Percentiles rank a stretch among this genome's conserved stretches.
These are phyloP conservation scores for Dioscorea zingiberensis DNA, from an alignment of 106 monocot species.

Conservation along the genomic window DNA sequence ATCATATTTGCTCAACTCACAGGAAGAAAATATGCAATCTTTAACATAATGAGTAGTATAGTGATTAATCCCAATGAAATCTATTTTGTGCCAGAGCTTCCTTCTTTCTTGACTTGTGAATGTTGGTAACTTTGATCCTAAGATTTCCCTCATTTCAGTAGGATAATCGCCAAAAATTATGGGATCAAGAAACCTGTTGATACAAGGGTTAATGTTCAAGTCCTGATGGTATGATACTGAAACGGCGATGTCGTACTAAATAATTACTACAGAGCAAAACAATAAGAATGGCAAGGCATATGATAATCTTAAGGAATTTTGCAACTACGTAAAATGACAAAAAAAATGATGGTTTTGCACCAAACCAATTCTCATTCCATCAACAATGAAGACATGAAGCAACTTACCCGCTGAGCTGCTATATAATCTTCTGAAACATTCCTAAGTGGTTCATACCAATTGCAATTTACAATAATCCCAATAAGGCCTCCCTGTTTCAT, in stretches of 20 bases:
- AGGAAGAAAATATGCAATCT: slow-evolving; percentile 41
- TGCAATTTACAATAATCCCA: slow-evolving; percentile 22
- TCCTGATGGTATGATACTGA: too few relatives aligned
- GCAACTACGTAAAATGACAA: too few relatives aligned
- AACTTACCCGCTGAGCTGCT: slow-evolving; percentile 30
- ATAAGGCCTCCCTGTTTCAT: slow-evolving; percentile 30
- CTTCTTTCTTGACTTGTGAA: slow-evolving; percentile 25
- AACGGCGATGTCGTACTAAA: background rate
- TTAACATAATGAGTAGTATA: slow-evolving; percentile 40
- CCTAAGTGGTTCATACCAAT: slow-evolving; percentile 30
- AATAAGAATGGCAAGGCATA: background rate
- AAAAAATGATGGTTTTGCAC: too few relatives aligned
- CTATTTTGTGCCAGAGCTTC: slow-evolving; percentile 28
- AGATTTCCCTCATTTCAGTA: slow-evolving; percentile 27
- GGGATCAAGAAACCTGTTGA: slow-evolving; percentile 42
- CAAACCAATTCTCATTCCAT: too few relatives aligned
- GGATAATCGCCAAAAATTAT: slow-evolving; percentile 48
- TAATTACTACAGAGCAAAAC: background rate
- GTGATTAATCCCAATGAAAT: slow-evolving; percentile 62
- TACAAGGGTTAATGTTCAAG: too few relatives aligned
- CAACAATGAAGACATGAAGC: background rate
- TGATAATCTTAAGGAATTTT: background rate
- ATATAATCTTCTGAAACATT: slow-evolving; percentile 14
- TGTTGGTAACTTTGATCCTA: slow-evolving; percentile 31
- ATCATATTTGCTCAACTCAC: slow-evolving; percentile 1